These are phyloP conservation scores for Naganishia antarctica DNA, from an alignment of 768 basidiomycete species.

Conservation along the genomic window DNA sequence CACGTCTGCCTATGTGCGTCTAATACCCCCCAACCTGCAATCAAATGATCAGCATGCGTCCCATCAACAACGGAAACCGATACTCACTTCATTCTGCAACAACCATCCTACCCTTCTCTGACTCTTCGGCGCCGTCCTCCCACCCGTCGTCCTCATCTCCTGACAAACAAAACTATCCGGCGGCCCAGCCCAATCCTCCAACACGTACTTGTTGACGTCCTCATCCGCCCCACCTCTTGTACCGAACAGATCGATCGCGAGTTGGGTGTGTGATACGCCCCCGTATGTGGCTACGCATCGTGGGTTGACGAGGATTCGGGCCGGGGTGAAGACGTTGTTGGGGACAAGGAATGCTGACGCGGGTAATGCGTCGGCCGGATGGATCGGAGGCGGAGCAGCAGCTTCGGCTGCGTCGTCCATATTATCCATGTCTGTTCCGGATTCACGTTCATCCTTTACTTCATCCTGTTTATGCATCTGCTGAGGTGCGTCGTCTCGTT, in stretches of 20 bases:
- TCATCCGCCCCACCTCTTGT: conserved; percentile 61
- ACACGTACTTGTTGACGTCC: conserved; percentile 37
- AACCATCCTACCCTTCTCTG: conserved; percentile 50
- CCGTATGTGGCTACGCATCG: conserved; percentile 97
- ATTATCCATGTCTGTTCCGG: conserved; percentile 46
- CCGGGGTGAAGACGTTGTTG: conserved; percentile 63
- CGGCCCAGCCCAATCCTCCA: conserved; percentile 46
- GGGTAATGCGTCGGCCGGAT: conserved; percentile 41
- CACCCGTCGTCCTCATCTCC: conserved; percentile 59
- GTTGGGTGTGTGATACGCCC: conserved; percentile 89
- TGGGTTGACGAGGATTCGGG: conserved; percentile 89
- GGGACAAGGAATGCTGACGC: conserved; percentile 50
- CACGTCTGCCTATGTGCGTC: background rate
- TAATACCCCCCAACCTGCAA: conserved; percentile 17
- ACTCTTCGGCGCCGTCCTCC: conserved; percentile 49
- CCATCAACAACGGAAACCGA: background rate
- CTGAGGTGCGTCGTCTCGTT: conserved; percentile 15
- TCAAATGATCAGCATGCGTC: background rate
- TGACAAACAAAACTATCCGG: conserved; percentile 98
- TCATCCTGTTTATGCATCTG: conserved; percentile 17
- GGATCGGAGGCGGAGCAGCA: conserved; percentile 44
- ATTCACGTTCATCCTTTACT: conserved; percentile 36
- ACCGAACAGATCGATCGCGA: conserved; percentile 92
- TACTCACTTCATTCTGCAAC: conserved; percentile 49
- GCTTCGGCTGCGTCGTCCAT: conserved; percentile 42